Base-by-base conservation (phyloP, 495 filamentous ascomycete genomes). In the Podospora pseudocomata region DNA sequence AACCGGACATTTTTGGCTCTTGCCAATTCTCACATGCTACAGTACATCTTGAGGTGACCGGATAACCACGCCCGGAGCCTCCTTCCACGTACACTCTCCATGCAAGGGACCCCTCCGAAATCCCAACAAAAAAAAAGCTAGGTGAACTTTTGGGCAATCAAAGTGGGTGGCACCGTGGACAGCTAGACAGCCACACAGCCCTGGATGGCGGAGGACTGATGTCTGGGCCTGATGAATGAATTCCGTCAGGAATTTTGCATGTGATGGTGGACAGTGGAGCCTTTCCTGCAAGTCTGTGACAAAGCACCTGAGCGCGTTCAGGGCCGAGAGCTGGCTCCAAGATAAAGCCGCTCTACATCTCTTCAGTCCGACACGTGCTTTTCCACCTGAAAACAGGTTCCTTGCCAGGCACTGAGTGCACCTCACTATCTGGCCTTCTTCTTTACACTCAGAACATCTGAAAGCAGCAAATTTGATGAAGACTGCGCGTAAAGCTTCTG, bases 1-100 rank as follows among this genome's bases (percentile, higher is more conserved):
- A 82, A 86, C 86, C 90, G 79, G 69, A 94, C 91, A 94, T 81
- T 69, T 61, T 32, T 15, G 28, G 1, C 5, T 32, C 7, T 32
- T 32, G 30, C 4, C 30, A 32, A 32, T 32, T 13, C 9, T 49
- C 39, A 16, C 39, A 49, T 49, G 39, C 39, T 49, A 11, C 34
- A 6, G 34, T 11, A 11, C 3, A 39, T 39, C 15, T 49, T 49
- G 9, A 13, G 9, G 39, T 49, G 9, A 2, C 39, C 11, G 39
- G 39, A 49, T 49, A 49, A 49, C 13, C 0, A 16, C 39, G 39
- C 39, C 39, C 39, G 39, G 13, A 11, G 5, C 9, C 9, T 3
- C 39, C 15, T 49, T 49, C 15, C 15, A 49, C 39, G 7, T 49
- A 11, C 23, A 13, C 13, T 11, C 9, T 49, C 6, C 39, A 49